These are phyloP conservation scores for Nitzschia palea DNA, from an alignment of 108 stramenopile species.

Conservation along the genomic window DNA sequence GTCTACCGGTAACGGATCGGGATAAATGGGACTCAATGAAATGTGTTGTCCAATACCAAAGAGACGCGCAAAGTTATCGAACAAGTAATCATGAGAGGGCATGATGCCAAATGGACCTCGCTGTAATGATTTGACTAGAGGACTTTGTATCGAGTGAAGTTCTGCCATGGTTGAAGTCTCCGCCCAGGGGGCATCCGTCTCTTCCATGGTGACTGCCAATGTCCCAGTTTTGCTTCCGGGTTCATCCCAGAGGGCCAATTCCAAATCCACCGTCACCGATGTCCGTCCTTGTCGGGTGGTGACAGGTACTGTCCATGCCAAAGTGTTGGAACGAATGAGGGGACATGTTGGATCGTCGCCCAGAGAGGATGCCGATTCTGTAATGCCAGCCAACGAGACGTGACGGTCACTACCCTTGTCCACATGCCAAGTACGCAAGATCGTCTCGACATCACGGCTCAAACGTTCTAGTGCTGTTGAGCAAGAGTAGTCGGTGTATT, in stretches of 20 bases:
- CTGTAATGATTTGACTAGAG: constrained; percentile 29
- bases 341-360: constrained; percentile 5
- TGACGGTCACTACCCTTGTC: constrained; percentile 75
- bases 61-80: constrained; percentile 65
- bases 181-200: not conserved
- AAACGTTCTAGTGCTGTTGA: constrained; percentile 82
- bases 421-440: constrained; percentile 77
- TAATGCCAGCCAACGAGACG: constrained; percentile 33
- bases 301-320: constrained; percentile 28
- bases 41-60: constrained; percentile 89
- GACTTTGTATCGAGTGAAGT: not conserved
- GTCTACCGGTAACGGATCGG: constrained; percentile 20
- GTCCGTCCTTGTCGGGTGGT: constrained; percentile 16
- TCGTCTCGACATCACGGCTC: constrained; percentile 76
- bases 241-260: constrained; percentile 79
- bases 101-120: constrained; percentile 20
- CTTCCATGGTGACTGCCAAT: not conserved
- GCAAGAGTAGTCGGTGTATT: constrained; percentile 87
- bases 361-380: not conserved
- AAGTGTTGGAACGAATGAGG: constrained; percentile 41
- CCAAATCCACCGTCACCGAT: constrained; percentile 49
- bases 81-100: constrained; percentile 30
- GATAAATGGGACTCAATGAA: constrained; percentile 51
- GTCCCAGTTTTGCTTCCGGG: constrained; percentile 19
- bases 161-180: not conserved